Percentiles rank a stretch among this genome's conserved stretches.
phyloP scores from a whole-genome alignment of 331 rosid species.

The Acacia concinna region DNA sequence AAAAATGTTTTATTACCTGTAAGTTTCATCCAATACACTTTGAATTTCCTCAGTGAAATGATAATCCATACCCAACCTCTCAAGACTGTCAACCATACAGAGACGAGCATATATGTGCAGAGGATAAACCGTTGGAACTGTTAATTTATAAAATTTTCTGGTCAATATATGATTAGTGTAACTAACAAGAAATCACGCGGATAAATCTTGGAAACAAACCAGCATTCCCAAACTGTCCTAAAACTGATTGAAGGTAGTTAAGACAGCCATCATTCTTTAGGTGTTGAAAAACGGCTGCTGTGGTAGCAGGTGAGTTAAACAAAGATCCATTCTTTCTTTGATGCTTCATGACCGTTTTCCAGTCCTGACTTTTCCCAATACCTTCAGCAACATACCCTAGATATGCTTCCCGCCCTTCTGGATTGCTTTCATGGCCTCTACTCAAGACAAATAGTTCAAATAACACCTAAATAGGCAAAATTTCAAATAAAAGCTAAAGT shows the following conservation, averaged over 20 bases:
- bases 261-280: background rate
- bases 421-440: background rate
- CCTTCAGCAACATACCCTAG: background rate
- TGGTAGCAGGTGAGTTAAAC: background rate
- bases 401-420: background rate
- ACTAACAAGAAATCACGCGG: background rate
- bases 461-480: background rate
- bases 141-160: background rate
- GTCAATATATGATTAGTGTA: background rate
- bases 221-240: background rate
- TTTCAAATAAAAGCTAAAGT: background rate
- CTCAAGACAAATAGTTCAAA: background rate
- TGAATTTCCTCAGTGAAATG: conserved; percentile 4
- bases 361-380: background rate
- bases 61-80: background rate
- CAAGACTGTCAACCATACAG: background rate
- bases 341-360: background rate
- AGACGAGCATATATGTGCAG: background rate
- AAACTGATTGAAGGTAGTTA: background rate
- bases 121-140: conserved; percentile 3
- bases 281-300: background rate
- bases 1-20: background rate
- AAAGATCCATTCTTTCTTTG: conserved; percentile 5
- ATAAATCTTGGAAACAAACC: background rate
- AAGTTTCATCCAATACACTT: background rate